phyloP scores from a whole-genome alignment of 164 flowering plant genomes.

The Berberis vulgaris region DNA sequence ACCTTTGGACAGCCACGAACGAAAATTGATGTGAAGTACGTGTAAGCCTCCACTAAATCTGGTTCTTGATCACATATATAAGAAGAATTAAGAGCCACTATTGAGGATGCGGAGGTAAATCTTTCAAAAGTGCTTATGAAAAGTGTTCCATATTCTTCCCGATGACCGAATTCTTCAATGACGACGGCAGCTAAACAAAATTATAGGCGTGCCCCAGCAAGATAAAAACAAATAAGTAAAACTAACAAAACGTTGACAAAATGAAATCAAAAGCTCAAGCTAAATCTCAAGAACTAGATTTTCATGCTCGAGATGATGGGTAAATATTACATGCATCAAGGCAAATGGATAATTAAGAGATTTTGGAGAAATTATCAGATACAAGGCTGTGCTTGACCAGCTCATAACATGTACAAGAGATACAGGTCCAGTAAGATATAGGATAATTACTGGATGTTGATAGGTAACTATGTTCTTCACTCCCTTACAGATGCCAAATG shows the following conservation, averaged over 20 bases:
- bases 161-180: conserved; percentile 86
- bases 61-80: conserved; percentile 99
- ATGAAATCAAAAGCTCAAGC: not conserved
- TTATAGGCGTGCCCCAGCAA: conserved; percentile 2
- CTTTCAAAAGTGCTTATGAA: conserved; percentile 73
- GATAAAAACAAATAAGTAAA: conserved; percentile 6
- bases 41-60: conserved; percentile 88
- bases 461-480: no score
- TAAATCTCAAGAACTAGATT: not conserved
- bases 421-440: no score
- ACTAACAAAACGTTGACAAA: not conserved
- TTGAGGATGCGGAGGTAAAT: conserved; percentile 72
- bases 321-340: no score
- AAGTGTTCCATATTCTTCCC: conserved; percentile 75
- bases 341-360: no score
- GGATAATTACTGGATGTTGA: no score
- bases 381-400: no score
- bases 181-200: conserved; percentile 59
- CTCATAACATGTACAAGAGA: no score
- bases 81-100: conserved; percentile 79
- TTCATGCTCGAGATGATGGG: no score
- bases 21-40: conserved; percentile 65
- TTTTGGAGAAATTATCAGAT: no score
- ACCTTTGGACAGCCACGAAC: conserved; percentile 75
- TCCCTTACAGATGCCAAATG: no score